Evolutionary conservation across 345 rosid genomes (phyloP).

Genomic region (Salix brachista): DNA sequence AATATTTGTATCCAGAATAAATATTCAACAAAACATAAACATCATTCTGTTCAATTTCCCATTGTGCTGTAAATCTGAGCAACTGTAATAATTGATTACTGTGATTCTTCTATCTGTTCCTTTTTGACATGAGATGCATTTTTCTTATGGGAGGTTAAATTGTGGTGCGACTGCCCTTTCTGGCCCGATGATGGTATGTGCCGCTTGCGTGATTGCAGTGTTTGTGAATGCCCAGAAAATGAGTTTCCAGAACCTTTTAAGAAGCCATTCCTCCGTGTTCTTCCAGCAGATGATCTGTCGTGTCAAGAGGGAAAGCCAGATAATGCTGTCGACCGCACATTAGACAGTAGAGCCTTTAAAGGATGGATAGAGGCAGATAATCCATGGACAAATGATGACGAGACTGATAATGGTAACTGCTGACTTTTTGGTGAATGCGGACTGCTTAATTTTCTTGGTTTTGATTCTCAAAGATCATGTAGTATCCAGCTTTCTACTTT

Average conservation of each 20-base stretch:
- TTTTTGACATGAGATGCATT: neutral
- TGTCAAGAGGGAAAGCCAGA: conserved; percentile 97
- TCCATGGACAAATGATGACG: conserved; percentile 96
- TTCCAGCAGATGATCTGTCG: conserved; percentile 52
- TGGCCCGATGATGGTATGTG: conserved; percentile 64
- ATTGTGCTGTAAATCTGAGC: neutral
- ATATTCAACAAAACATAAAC: neutral
- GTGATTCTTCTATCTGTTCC: neutral
- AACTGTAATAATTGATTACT: neutral
- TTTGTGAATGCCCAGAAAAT: conserved; percentile 90
- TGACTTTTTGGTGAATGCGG: neutral
- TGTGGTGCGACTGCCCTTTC: conserved; percentile 64
- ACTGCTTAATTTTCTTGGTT: neutral
- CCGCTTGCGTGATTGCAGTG: conserved; percentile 87
- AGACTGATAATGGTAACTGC: conserved; percentile 75
- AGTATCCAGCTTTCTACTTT: neutral
- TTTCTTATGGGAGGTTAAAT: neutral
- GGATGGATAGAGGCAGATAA: conserved; percentile 91
- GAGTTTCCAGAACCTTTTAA: conserved; percentile 84
- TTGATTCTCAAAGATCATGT: neutral
- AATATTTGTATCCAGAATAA: neutral
- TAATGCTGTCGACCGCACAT: conserved; percentile 81
- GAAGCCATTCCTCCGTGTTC: conserved; percentile 44
- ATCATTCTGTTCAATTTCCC: neutral
- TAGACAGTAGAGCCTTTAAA: conserved; percentile 67